phyloP scores from a whole-genome alignment of 768 basidiomycete species.

The Mycena haematopus region DNA sequence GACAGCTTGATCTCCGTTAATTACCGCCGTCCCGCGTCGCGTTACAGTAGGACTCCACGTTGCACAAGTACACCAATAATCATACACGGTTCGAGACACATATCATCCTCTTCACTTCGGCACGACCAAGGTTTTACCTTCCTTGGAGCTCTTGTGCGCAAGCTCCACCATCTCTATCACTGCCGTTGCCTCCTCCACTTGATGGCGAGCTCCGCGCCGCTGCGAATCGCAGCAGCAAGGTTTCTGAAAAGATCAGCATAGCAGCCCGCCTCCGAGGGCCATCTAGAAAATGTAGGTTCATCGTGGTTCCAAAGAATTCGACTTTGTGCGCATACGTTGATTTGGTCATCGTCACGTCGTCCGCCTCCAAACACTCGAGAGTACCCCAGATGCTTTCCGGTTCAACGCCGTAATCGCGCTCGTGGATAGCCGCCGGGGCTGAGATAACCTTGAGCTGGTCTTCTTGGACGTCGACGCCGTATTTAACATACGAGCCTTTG shows the following conservation, averaged over 20 bases:
- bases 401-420: constrained; percentile 61
- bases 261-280: constrained; percentile 67
- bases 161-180: constrained; percentile 83
- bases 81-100: not conserved
- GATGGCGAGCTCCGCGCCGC: constrained; percentile 59
- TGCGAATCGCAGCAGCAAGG: constrained; percentile 65
- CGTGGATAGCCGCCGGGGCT: constrained; percentile 51
- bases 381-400: constrained; percentile 68
- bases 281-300: constrained; percentile 46
- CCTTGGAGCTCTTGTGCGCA: constrained; percentile 67
- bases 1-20: constrained; percentile 17
- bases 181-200: constrained; percentile 75
- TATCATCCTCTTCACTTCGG: constrained; percentile 20
- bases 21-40: too few relatives aligned
- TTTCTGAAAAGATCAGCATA: constrained; percentile 72
- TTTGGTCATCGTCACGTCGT: constrained; percentile 48
- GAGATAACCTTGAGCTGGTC: constrained; percentile 69
- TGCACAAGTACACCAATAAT: not conserved
- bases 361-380: constrained; percentile 59
- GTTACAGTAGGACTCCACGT: too few relatives aligned
- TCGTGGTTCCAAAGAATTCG: not conserved
- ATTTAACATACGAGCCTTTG: constrained; percentile 75
- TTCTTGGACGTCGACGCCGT: constrained; percentile 82
- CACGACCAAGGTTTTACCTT: constrained; percentile 53
- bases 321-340: constrained; percentile 41